phyloP scores from a whole-genome alignment of 306 rosid species.

The Betula pendula region DNA sequence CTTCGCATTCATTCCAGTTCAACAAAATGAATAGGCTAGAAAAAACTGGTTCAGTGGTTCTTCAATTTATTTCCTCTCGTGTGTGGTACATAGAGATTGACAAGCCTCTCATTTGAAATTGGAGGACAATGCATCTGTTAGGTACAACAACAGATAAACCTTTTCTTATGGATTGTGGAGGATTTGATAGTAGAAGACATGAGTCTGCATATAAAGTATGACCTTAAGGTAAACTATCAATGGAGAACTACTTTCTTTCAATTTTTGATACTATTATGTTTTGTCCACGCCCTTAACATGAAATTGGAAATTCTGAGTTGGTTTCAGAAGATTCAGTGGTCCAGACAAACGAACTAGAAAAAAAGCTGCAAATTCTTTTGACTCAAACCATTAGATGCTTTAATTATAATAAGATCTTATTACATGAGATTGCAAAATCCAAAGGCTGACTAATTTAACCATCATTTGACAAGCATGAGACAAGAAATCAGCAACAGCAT shows the following conservation, averaged over 20 bases:
- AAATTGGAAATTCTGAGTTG: not conserved
- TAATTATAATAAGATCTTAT: not conserved
- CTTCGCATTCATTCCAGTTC: too few relatives aligned
- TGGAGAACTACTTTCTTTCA: not conserved
- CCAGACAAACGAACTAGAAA: not conserved
- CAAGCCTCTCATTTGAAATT: not conserved
- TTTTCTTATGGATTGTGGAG: not conserved
- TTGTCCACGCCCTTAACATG: not conserved
- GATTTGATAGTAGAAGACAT: not conserved
- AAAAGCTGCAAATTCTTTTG: not conserved
- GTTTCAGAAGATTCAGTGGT: not conserved
- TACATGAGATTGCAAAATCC: not conserved
- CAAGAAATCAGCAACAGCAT: not conserved
- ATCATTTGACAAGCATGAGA: conserved; percentile 2
- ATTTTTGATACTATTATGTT: not conserved
- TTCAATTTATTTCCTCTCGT: too few relatives aligned
- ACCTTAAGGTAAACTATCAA: not conserved
- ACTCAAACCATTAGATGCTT: not conserved
- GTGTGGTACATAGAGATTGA: not conserved
- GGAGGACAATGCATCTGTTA: not conserved
- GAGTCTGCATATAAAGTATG: not conserved
- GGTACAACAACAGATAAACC: not conserved
- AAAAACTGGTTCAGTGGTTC: not conserved
- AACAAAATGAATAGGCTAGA: not conserved
- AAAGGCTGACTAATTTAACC: not conserved